Evolutionary conservation across 805 yeast genomes (phyloP).

Genomic region (Lachancea fermentati): DNA sequence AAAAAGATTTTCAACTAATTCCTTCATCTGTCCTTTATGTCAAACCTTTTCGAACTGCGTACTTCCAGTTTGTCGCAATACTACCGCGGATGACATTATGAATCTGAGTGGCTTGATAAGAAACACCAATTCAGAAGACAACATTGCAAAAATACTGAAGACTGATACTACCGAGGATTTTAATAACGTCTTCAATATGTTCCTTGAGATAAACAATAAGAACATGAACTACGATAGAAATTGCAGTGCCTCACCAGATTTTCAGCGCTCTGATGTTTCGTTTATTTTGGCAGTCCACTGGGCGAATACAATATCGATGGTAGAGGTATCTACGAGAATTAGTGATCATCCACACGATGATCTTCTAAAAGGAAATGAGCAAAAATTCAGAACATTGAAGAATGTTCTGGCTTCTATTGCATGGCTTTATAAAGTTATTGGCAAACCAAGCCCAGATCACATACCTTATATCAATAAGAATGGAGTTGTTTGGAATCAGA

Average conservation of each 20-base stretch:
- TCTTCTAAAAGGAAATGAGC: conserved; percentile 35
- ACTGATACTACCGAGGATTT: conserved; percentile 3
- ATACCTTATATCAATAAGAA: conserved; percentile 15
- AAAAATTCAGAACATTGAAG: conserved; percentile 35
- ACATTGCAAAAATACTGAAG: neutral
- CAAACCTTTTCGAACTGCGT: conserved; percentile 51
- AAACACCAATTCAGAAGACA: neutral
- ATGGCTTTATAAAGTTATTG: conserved; percentile 17
- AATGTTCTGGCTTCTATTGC: conserved; percentile 26
- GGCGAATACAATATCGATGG: conserved; percentile 47
- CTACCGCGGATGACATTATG: conserved; percentile 10
- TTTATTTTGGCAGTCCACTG: conserved; percentile 22
- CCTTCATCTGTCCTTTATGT: conserved; percentile 91
- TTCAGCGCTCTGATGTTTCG: conserved; percentile 17
- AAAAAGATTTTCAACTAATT: conserved; percentile 53
- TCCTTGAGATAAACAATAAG: conserved; percentile 7
- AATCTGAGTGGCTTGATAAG: conserved; percentile 8
- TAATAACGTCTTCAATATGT: conserved; percentile 5
- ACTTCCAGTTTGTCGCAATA: conserved; percentile 23
- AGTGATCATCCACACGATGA: conserved; percentile 32
- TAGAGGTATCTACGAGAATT: conserved; percentile 55
- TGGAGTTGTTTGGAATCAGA: conserved; percentile 16
- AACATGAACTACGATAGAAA: conserved; percentile 8
- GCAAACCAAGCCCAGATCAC: conserved; percentile 18
- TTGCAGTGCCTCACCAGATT: conserved; percentile 11